phyloP scores from a whole-genome alignment of 176 grass and related monocot species.

The Paspalum notatum region DNA sequence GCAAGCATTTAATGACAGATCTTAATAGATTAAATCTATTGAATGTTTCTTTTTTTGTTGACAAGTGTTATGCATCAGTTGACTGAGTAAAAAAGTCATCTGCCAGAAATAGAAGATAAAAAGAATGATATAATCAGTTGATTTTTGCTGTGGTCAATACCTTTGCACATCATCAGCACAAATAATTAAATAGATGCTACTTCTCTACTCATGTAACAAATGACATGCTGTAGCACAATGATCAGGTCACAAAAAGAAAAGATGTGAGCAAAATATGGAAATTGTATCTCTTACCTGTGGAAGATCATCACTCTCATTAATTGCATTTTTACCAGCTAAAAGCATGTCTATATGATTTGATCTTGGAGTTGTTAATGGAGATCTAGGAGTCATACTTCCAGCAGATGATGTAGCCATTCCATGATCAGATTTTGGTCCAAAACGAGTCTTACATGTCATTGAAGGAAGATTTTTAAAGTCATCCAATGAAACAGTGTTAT shows the following conservation, averaged over 20 bases:
- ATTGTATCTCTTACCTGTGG: slow-evolving; percentile 56
- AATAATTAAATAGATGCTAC: not conserved
- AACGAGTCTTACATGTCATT: slow-evolving; percentile 96
- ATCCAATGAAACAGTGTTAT: slow-evolving; percentile 81
- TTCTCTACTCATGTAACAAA: slow-evolving; percentile 16
- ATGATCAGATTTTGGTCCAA: slow-evolving; percentile 93
- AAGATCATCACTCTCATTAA: slow-evolving; percentile 84
- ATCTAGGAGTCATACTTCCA: slow-evolving; percentile 95
- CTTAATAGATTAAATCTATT: not conserved
- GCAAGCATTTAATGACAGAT: not conserved
- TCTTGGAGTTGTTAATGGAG: slow-evolving; percentile 87
- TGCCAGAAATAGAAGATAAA: slow-evolving; percentile 19
- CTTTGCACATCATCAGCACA: slow-evolving; percentile 30
- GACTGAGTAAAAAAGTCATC: not conserved
- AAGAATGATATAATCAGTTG: not conserved
- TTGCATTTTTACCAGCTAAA: slow-evolving; percentile 72
- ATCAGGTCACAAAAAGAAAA: not conserved
- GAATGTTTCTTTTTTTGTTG: slow-evolving; percentile 21
- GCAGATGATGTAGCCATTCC: slow-evolving; percentile 95
- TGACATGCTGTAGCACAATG: slow-evolving; percentile 10
- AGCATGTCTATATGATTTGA: slow-evolving; percentile 91
- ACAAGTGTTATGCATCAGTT: slow-evolving; percentile 4
- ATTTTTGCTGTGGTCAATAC: not conserved
- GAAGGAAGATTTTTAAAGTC: slow-evolving; percentile 86
- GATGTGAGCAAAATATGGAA: not conserved